These are phyloP conservation scores for Mitragyna speciosa DNA, from an alignment of 257 asterid genomes.

Conservation along the genomic window DNA sequence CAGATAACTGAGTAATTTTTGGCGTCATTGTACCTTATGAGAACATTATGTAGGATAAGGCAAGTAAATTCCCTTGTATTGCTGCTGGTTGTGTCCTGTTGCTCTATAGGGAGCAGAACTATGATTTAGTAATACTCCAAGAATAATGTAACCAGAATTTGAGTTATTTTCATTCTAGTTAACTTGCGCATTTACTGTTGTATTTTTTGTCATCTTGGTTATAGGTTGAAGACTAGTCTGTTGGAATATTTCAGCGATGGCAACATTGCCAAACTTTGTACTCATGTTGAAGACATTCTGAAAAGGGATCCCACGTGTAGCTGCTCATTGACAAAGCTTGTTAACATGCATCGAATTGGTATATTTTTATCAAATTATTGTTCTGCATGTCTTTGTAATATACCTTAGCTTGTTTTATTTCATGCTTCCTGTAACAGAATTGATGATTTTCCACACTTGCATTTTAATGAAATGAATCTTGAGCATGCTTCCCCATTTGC, in stretches of 20 bases:
- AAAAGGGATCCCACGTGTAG: conserved; percentile 84
- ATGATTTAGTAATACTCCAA: too few relatives aligned
- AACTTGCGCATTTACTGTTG: not conserved
- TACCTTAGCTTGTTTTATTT: not conserved
- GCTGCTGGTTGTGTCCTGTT: not conserved
- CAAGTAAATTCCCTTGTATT: not conserved
- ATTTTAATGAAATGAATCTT: not conserved
- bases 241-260: conserved; percentile 68
- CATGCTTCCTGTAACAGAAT: not conserved
- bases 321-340: conserved; percentile 61
- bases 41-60: not conserved
- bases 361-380: conserved; percentile 2
- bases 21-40: not conserved
- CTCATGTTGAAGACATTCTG: conserved; percentile 61
- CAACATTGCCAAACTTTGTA: conserved; percentile 44
- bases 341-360: conserved; percentile 66
- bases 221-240: conserved; percentile 68
- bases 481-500: not conserved
- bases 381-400: not conserved
- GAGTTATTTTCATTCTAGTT: not conserved
- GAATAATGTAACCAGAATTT: not conserved
- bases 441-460: not conserved
- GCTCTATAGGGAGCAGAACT: not conserved
- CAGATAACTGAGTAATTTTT: not conserved
- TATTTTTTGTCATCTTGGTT: conserved; percentile 17